Percentiles rank a stretch among this genome's conserved stretches.
phyloP scores from a whole-genome alignment of 139 green algal genomes.

The Ettlia oleoabundans region DNA sequence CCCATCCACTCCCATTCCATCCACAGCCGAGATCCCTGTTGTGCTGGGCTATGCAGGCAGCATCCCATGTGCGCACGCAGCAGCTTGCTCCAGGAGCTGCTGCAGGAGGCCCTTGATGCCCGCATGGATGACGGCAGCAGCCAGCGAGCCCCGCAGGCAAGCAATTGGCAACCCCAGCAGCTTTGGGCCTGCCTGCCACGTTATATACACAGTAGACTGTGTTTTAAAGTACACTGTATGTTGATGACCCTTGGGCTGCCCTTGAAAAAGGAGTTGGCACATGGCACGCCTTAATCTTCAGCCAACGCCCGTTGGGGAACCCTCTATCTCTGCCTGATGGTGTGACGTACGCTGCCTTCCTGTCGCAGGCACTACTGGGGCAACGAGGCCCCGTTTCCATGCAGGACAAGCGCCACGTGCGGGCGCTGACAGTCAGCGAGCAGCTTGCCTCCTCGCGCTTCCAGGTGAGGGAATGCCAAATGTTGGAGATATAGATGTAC shows the following conservation, averaged over 20 bases:
- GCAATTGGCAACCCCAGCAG: background rate
- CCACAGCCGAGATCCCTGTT: too few species aligned
- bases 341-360: background rate
- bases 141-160: background rate
- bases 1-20: too few species aligned
- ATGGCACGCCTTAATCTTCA: too few species aligned
- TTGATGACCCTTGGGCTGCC: too few species aligned
- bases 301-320: too few species aligned
- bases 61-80: constrained; percentile 33
- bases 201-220: too few species aligned
- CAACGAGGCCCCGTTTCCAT: constrained; percentile 31
- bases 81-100: constrained; percentile 49
- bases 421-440: constrained; percentile 19
- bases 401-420: constrained; percentile 46
- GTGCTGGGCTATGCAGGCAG: too few species aligned
- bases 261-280: too few species aligned
- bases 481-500: background rate
- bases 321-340: background rate
- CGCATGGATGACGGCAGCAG: constrained; percentile 5
- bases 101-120: constrained; percentile 45
- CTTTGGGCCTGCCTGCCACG: background rate
- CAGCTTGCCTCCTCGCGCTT: constrained; percentile 27
- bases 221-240: too few species aligned
- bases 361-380: constrained; percentile 5
- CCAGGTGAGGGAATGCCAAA: background rate